Percentiles rank a stretch among this genome's conserved stretches.
These are phyloP conservation scores for Glycine soja DNA, from an alignment of 306 rosid species.

Conservation along the genomic window DNA sequence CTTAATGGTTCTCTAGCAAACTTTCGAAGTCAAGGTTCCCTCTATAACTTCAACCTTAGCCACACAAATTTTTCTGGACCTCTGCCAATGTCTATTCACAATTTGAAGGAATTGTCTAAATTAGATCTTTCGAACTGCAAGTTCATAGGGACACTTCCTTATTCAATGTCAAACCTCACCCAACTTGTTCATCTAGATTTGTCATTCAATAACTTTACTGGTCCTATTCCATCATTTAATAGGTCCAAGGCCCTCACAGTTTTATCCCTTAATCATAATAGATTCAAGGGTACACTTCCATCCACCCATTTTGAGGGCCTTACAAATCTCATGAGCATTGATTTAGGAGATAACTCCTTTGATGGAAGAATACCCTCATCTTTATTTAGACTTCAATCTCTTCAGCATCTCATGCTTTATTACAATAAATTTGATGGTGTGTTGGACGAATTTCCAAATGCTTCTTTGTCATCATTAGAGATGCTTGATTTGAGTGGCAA, in stretches of 20 bases:
- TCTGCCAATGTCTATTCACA: background rate
- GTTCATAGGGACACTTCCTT: constrained; percentile 6
- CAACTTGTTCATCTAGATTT: constrained; percentile 18
- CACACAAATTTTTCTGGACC: constrained; percentile 20
- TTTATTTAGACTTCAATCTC: background rate
- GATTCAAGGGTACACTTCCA: background rate
- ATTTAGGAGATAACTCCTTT: constrained; percentile 32
- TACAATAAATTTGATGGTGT: constrained; percentile 47
- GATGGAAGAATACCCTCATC: constrained; percentile 33
- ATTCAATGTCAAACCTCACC: constrained; percentile 7
- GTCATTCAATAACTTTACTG: constrained; percentile 1
- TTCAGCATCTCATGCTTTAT: too few relatives aligned
- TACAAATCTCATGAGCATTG: constrained; percentile 27
- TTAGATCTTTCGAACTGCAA: constrained; percentile 2
- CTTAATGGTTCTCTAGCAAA: constrained; percentile 26
- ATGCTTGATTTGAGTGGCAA: constrained; percentile 59
- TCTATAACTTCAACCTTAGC: constrained; percentile 4
- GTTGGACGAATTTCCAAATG: background rate
- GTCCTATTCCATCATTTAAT: constrained; percentile 11
- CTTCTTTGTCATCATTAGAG: constrained; percentile 33
- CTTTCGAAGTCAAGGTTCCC: background rate
- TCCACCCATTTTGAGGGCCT: constrained; percentile 27
- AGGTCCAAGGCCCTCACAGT: constrained; percentile 21
- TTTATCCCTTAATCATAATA: constrained; percentile 16
- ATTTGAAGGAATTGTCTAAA: constrained; percentile 22